Base-by-base conservation (phyloP, 2,329 filamentous ascomycete genomes). In the Nigrograna mackinnonii region DNA sequence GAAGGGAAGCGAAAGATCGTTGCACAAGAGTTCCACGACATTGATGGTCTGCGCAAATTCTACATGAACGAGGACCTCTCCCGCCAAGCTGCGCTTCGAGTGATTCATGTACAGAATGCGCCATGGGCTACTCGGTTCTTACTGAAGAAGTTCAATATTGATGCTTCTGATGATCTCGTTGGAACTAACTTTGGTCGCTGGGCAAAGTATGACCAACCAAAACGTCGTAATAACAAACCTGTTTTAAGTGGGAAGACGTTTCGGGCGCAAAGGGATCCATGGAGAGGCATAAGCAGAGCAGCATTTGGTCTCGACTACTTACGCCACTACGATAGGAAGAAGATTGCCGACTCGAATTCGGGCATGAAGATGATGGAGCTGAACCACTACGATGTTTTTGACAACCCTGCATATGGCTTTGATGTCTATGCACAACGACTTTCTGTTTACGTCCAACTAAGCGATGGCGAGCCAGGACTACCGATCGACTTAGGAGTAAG, bases 61-160 rank as follows among this genome's bases (percentile, higher is more conserved):
- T 79, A 78, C 48, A 57, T 47, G 13, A 66, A 69, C 37, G 55
- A 60, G 18, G 54, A 66, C 12, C 53, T 67, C 35, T 59, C 62
- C 3, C 50, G 60, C 14, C 60, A 67, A 42, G 63, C 68, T 22
- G 64, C 66, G 11, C 54, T 71, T 20, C 50, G 69, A 5, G 63
- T 71, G n/a, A 68, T 69, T 33, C 78, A 80, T 46, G 73, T 79
- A 4, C 78, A 80, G 54, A 79, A 80, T 46, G 77, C 76, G 5
- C 60, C 62, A 6, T 79, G 77, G 75, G 77, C 77, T 1, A 72
- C 69, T 22, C 61, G 62, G 2, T 79, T 72, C 46, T 57, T 80
- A 2, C 59, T 79, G 22, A 62, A 69, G 20, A 80, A 79, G 49
- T 80, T 76, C 62, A 77, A 78, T 40, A 79, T 80, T 44, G 67